Evolutionary conservation across 2,329 filamentous ascomycete genomes (phyloP).

Genomic region (Cytospora paraplurivora): DNA sequence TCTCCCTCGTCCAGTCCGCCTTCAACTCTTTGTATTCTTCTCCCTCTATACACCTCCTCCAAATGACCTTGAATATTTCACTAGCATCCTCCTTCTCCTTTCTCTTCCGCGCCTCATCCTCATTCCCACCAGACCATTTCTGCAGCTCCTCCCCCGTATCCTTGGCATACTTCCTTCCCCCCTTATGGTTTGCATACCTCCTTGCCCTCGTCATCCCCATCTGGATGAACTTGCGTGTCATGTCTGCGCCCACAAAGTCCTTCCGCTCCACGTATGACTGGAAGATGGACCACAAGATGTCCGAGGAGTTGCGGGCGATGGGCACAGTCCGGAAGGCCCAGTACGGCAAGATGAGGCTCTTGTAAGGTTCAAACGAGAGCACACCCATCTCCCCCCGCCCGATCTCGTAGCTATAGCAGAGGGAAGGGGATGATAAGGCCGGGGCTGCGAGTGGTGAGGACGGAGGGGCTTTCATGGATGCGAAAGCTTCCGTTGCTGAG

Average conservation of each 20-base stretch:
- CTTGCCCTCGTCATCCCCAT: constrained; percentile 67
- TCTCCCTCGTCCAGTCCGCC: constrained; percentile 28
- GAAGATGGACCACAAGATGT: constrained; percentile 53
- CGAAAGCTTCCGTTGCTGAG: no score
- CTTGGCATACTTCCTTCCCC: constrained; percentile 56
- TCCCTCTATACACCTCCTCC: constrained; percentile 48
- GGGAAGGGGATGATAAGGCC: constrained; percentile 12
- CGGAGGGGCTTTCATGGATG: constrained; percentile 18
- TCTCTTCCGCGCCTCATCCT: constrained; percentile 46
- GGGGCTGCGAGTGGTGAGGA: constrained; percentile 17
- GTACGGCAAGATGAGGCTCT: constrained; percentile 58
- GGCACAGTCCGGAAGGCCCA: constrained; percentile 60
- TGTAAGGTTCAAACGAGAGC: constrained; percentile 65
- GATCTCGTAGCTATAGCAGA: constrained; percentile 50
- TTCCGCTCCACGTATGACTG: constrained; percentile 49
- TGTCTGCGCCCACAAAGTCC: constrained; percentile 67
- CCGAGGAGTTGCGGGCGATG: constrained; percentile 53
- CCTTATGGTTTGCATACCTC: constrained; percentile 58
- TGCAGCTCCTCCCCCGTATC: constrained; percentile 43
- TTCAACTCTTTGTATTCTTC: constrained; percentile 49
- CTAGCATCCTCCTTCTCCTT: constrained; percentile 54
- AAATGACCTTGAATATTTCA: constrained; percentile 50
- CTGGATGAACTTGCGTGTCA: constrained; percentile 65
- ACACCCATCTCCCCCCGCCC: constrained; percentile 63
- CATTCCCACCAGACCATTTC: constrained; percentile 39